Conservation (phyloP, 2,329 filamentous ascomycete genomes). For the Neonectria hederae region DNA sequence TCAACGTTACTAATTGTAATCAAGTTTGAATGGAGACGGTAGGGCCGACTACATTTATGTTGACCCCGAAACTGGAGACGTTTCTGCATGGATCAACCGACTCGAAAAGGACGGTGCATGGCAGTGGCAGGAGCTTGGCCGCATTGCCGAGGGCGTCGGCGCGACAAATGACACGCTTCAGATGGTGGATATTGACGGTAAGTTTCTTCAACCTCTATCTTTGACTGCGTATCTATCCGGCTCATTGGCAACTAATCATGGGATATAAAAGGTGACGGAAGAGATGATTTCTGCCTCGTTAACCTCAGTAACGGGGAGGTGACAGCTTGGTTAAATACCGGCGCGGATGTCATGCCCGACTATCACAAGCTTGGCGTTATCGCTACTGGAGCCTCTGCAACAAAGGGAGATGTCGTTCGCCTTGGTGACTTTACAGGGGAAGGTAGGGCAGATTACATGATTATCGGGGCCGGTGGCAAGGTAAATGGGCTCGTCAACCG, state of each 20-base stretch:
- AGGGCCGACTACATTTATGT: constrained; percentile 16
- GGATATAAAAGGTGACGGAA: background rate
- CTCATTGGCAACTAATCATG: background rate
- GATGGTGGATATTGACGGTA: background rate
- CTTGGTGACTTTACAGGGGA: constrained; percentile 13
- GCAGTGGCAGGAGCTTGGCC: background rate
- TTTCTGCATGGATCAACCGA: constrained; percentile 8
- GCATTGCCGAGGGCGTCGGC: background rate
- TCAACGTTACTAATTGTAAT: background rate
- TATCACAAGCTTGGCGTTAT: constrained; percentile 3
- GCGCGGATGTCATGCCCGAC: background rate
- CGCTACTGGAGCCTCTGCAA: background rate
- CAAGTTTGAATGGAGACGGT: constrained; percentile 17
- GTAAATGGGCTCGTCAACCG: constrained; percentile 6
- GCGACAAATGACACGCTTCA: background rate
- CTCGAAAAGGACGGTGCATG: background rate
- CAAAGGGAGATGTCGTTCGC: background rate
- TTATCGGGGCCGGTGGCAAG: background rate
- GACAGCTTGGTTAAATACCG: background rate
- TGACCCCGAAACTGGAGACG: constrained; percentile 2
- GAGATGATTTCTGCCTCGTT: constrained; percentile 1
- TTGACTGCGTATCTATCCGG: too few species aligned
- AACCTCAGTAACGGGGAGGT: background rate
- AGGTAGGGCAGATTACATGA: constrained; percentile 10
- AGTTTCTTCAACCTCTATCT: background rate